Percentiles rank a stretch among this genome's conserved stretches.
Conservation (phyloP, 2,329 filamentous ascomycete species). For the Ophiostoma perfectum region DNA sequence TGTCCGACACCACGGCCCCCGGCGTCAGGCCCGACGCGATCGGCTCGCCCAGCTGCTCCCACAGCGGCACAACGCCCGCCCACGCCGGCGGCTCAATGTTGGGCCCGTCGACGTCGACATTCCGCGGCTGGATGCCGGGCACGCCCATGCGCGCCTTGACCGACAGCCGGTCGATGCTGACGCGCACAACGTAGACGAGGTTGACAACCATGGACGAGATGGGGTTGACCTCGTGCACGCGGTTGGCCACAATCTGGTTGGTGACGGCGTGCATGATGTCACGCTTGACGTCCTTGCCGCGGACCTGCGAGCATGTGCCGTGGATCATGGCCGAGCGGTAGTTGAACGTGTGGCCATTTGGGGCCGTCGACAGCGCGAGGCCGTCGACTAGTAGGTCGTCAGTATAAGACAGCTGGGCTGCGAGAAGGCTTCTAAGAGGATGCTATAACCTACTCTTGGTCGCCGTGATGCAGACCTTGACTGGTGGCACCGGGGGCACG, state of each 20-base stretch:
- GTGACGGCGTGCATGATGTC: constrained; percentile 25
- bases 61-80: constrained; percentile 26
- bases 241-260: constrained; percentile 23
- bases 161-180: constrained; percentile 23
- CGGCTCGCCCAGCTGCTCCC: constrained; percentile 26
- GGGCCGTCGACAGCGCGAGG: constrained; percentile 24
- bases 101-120: constrained; percentile 23
- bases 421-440: no score
- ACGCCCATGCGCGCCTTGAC: constrained; percentile 24
- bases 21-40: constrained; percentile 24
- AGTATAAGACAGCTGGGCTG: neutral
- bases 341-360: constrained; percentile 27
- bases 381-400: constrained; percentile 21
- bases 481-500: neutral
- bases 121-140: constrained; percentile 25
- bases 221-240: constrained; percentile 25
- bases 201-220: constrained; percentile 24
- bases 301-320: constrained; percentile 23
- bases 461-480: constrained; percentile 26
- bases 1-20: constrained; percentile 17
- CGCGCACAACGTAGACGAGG: constrained; percentile 25
- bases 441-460: constrained; percentile 19
- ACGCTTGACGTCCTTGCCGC: constrained; percentile 12
- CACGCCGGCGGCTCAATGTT: constrained; percentile 19
- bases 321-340: constrained; percentile 26